Percentiles rank a stretch among this genome's conserved stretches.
Evolutionary conservation across 495 filamentous ascomycete species (phyloP).

Genomic region (Podospora didyma): DNA sequence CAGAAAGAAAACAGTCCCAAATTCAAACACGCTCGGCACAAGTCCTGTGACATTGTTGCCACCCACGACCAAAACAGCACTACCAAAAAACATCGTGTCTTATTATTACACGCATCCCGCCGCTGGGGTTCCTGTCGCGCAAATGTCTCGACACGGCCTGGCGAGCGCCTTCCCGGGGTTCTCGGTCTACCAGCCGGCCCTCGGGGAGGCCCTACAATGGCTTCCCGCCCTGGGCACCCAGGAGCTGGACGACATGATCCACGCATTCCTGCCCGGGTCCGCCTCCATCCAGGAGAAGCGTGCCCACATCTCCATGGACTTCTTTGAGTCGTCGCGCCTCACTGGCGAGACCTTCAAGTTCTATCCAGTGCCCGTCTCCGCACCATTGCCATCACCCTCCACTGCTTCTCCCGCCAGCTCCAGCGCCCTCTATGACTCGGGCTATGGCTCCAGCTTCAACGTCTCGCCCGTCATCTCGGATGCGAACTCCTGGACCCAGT

Average conservation of each 20-base stretch:
- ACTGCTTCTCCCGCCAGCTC: slow-evolving; percentile 37
- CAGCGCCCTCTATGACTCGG: slow-evolving; percentile 34
- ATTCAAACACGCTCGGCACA: neutral
- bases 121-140: slow-evolving; percentile 20
- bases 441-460: slow-evolving; percentile 40
- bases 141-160: slow-evolving; percentile 37
- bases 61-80: neutral
- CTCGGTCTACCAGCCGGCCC: slow-evolving; percentile 44
- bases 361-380: slow-evolving; percentile 41
- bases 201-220: slow-evolving; percentile 50
- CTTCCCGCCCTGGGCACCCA: slow-evolving; percentile 49
- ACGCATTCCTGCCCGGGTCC: slow-evolving; percentile 46
- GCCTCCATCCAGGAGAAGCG: slow-evolving; percentile 50
- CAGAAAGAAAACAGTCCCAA: too few relatives aligned
- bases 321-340: slow-evolving; percentile 41
- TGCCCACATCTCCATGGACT: slow-evolving; percentile 50
- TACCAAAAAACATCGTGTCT: neutral
- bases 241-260: slow-evolving; percentile 50
- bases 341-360: slow-evolving; percentile 49
- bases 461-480: slow-evolving; percentile 40
- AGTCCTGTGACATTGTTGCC: neutral
- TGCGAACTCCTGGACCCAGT: slow-evolving; percentile 35
- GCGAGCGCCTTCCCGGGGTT: slow-evolving; percentile 41
- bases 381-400: too few relatives aligned
- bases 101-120: neutral